Conservation (phyloP, 2,329 filamentous ascomycete species). For the Drechslera avenae region DNA sequence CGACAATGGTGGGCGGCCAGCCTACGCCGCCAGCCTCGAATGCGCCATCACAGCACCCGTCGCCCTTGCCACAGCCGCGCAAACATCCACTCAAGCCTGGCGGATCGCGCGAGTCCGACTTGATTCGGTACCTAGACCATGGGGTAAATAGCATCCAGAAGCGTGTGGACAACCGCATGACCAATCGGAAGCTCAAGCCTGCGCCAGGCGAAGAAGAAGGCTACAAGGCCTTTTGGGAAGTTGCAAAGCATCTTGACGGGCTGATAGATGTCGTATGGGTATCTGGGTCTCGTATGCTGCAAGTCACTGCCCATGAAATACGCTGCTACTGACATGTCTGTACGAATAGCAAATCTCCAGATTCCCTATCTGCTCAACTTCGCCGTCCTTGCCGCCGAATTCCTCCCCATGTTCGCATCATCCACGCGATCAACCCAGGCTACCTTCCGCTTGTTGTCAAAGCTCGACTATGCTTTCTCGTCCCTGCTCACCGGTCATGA, state of each 20-base stretch:
- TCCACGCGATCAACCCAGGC: conserved; percentile 65
- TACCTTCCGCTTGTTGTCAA: conserved; percentile 73
- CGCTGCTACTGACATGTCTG: neutral
- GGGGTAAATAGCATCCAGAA: conserved; percentile 47
- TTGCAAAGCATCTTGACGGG: conserved; percentile 74
- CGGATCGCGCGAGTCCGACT: conserved; percentile 62
- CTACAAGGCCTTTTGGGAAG: conserved; percentile 69
- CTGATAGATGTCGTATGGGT: conserved; percentile 85
- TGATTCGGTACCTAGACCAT: conserved; percentile 63
- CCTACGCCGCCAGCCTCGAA: conserved; percentile 57
- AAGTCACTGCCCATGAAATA: neutral
- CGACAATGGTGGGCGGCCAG: conserved; percentile 11
- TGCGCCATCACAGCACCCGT: conserved; percentile 47
- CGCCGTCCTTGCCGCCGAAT: conserved; percentile 72
- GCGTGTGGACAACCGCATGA: conserved; percentile 37
- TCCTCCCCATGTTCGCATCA: conserved; percentile 73
- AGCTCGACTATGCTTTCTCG: conserved; percentile 83
- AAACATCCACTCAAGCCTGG: conserved; percentile 60
- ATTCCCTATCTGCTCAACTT: conserved; percentile 82
- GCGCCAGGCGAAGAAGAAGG: conserved; percentile 50
- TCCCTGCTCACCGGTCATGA: conserved; percentile 73
- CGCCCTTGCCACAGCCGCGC: conserved; percentile 59
- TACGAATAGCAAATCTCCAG: conserved; percentile 70
- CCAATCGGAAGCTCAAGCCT: conserved; percentile 56
- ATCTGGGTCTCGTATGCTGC: conserved; percentile 76